phyloP scores from a whole-genome alignment of 257 asterid genomes.

The Lithospermum erythrorhizon region DNA sequence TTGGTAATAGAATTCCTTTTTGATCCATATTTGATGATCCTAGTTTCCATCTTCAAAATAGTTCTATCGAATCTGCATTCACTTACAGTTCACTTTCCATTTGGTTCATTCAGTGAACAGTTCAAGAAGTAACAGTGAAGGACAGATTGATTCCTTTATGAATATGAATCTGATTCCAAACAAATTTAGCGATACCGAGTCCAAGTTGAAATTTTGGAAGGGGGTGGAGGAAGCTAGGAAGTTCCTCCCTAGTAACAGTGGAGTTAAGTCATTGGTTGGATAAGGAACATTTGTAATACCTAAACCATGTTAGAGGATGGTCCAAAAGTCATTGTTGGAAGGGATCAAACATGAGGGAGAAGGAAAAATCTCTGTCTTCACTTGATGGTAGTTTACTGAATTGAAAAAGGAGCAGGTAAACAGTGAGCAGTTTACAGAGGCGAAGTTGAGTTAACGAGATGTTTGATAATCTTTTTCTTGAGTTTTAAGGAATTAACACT shows the following conservation, averaged over 20 bases:
- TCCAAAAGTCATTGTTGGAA: slow-evolving; percentile 39
- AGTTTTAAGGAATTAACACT: background rate
- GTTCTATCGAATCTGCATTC: slow-evolving; percentile 24
- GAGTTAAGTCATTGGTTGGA: slow-evolving; percentile 66
- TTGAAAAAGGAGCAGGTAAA: background rate
- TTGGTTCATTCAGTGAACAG: slow-evolving; percentile 17
- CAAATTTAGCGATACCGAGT: slow-evolving; percentile 41
- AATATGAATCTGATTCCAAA: slow-evolving; percentile 26
- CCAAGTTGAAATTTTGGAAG: slow-evolving; percentile 62
- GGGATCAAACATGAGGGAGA: slow-evolving; percentile 8
- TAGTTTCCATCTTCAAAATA: slow-evolving; percentile 26
- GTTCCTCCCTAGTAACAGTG: slow-evolving; percentile 57
- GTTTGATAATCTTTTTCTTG: background rate
- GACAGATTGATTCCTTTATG: slow-evolving; percentile 24
- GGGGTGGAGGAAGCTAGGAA: slow-evolving; percentile 92
- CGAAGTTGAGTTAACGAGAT: background rate
- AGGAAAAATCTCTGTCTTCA: background rate
- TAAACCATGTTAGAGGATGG: slow-evolving; percentile 40
- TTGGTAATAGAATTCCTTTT: too few relatives aligned
- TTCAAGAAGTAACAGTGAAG: slow-evolving; percentile 10
- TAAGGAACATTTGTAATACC: slow-evolving; percentile 53
- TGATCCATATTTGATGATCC: slow-evolving; percentile 52
- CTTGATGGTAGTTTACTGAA: background rate
- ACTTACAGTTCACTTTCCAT: slow-evolving; percentile 22
- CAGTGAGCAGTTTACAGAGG: background rate